phyloP scores from a whole-genome alignment of 345 rosid genomes.

The Cardamine chenopodiifolia region DNA sequence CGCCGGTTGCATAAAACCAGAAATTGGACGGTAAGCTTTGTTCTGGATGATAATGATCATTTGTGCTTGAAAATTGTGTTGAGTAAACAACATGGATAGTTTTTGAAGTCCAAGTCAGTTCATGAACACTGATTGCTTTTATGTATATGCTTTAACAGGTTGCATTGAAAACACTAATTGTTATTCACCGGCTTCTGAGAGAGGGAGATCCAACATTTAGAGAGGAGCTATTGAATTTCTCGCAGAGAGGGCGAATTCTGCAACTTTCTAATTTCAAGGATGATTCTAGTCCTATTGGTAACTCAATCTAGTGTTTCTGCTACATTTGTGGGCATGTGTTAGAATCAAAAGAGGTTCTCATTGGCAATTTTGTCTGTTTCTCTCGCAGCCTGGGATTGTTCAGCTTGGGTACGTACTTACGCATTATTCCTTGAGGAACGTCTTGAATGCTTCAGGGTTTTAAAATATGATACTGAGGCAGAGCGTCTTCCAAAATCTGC shows the following conservation, averaged over 20 bases:
- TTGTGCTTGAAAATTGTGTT: background rate
- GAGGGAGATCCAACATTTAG: slow-evolving; percentile 96
- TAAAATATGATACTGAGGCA: slow-evolving; percentile 92
- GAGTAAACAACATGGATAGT: background rate
- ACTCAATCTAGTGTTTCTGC: slow-evolving; percentile 10
- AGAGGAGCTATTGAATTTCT: slow-evolving; percentile 81
- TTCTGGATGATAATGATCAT: background rate
- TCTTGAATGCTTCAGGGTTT: slow-evolving; percentile 87
- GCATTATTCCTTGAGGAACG: slow-evolving; percentile 92
- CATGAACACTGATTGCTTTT: background rate
- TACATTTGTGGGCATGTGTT: background rate
- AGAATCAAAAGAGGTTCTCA: background rate
- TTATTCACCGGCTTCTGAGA: slow-evolving; percentile 82
- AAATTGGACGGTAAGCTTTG: slow-evolving; percentile 70
- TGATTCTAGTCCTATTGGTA: slow-evolving; percentile 96
- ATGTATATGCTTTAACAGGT: slow-evolving; percentile 53
- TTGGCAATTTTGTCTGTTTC: background rate
- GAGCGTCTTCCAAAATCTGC: slow-evolving; percentile 85
- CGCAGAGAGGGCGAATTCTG: slow-evolving; percentile 82
- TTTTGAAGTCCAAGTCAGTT: slow-evolving; percentile 5
- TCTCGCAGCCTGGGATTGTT: slow-evolving; percentile 94
- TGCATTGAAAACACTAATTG: slow-evolving; percentile 88
- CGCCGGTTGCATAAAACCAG: slow-evolving; percentile 82
- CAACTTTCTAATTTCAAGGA: slow-evolving; percentile 96
- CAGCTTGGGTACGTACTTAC: slow-evolving; percentile 99